Conservation (phyloP, 768 basidiomycete genomes). For the Pholiota conissans region DNA sequence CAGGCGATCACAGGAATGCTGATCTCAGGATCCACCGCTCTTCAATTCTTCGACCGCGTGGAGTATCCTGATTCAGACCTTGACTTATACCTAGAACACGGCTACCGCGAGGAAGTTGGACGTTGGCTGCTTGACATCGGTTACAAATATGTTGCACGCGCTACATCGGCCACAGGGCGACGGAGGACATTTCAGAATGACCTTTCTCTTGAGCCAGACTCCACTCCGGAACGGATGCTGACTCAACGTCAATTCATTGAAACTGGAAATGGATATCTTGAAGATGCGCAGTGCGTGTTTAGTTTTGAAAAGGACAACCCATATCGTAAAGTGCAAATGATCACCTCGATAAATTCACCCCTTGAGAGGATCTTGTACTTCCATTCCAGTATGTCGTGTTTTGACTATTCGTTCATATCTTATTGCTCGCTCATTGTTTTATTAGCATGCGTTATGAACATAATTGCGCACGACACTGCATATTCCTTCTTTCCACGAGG, state of each 20-base stretch:
- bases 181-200: background rate
- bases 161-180: background rate
- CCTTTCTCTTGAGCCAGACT: background rate
- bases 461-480: conserved; percentile 39
- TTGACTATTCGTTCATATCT: background rate
- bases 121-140: conserved; percentile 31
- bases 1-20: conserved; percentile 43
- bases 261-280: conserved; percentile 16
- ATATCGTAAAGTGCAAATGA: conserved; percentile 39
- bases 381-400: conserved; percentile 41
- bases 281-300: conserved; percentile 30
- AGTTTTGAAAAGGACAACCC: conserved; percentile 28
- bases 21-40: conserved; percentile 53
- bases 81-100: conserved; percentile 46
- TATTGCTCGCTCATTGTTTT: background rate
- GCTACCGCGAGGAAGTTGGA: conserved; percentile 29
- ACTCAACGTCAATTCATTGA: background rate
- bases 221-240: background rate
- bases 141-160: conserved; percentile 20
- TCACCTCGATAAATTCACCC: conserved; percentile 31
- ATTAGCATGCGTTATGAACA: conserved; percentile 26
- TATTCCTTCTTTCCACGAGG: conserved; percentile 41
- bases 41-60: conserved; percentile 50
- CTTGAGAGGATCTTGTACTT: conserved; percentile 42
- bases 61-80: conserved; percentile 49